A percentile compares a stretch with the other conserved stretches of the same genome.
Evolutionary conservation across 1,139 yeast genomes (phyloP).

Genomic region (Blastobotrys capitulatus): DNA sequence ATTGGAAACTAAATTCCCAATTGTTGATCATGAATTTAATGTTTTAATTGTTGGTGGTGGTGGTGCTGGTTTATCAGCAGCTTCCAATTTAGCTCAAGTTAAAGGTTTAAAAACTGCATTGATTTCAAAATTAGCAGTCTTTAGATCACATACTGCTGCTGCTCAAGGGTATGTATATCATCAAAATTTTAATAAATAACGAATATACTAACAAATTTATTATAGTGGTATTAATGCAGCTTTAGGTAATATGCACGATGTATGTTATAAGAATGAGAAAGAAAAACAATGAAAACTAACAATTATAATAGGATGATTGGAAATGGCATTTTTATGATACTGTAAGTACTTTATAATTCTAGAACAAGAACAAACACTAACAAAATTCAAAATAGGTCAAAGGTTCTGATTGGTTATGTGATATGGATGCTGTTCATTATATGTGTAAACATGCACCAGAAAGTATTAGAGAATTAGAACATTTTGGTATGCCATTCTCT

Average conservation of each 20-base stretch:
- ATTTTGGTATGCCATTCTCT: conserved; percentile 97
- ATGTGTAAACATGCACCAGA: conserved; percentile 98
- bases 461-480: conserved; percentile 94
- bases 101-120: conserved; percentile 93
- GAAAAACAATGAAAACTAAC: too few relatives aligned
- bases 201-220: too few relatives aligned
- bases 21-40: conserved; percentile 93
- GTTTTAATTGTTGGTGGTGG: conserved; percentile 98
- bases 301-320: conserved; percentile 94
- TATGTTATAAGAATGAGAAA: too few relatives aligned
- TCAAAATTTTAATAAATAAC: too few relatives aligned
- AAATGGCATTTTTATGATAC: conserved; percentile 99
- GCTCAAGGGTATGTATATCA: conserved; percentile 68
- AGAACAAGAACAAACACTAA: too few relatives aligned
- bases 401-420: conserved; percentile 99
- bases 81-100: conserved; percentile 94
- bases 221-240: conserved; percentile 94
- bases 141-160: conserved; percentile 98
- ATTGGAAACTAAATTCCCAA: conserved; percentile 44
- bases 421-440: conserved; percentile 98
- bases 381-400: too few relatives aligned
- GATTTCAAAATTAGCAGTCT: conserved; percentile 93
- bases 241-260: conserved; percentile 84
- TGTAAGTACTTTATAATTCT: too few relatives aligned
- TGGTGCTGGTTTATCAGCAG: conserved; percentile 98